These are phyloP conservation scores for Vanderwaltozyma verrucispora DNA, from an alignment of 805 yeast species.

Conservation along the genomic window DNA sequence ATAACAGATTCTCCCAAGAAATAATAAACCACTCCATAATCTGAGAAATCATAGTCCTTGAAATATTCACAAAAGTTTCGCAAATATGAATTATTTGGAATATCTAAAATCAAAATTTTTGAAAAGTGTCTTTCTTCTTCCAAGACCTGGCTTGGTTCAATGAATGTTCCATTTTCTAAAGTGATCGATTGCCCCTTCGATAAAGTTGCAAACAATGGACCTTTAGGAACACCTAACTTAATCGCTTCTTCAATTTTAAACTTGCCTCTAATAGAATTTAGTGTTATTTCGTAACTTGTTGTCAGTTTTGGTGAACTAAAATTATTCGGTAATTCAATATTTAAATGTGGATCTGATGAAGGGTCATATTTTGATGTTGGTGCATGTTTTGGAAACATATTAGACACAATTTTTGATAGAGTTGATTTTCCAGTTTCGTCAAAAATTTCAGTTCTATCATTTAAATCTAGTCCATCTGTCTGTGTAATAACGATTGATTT, in stretches of 20 bases:
- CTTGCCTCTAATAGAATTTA: slow-evolving; percentile 64
- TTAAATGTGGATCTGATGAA: slow-evolving; percentile 27
- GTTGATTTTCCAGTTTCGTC: slow-evolving; percentile 7
- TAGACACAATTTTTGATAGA: slow-evolving; percentile 29
- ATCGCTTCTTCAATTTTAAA: slow-evolving; percentile 59
- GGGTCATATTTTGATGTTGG: slow-evolving; percentile 30
- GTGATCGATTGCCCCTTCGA: slow-evolving; percentile 50
- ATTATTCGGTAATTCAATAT: slow-evolving; percentile 30
- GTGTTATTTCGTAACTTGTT: slow-evolving; percentile 57
- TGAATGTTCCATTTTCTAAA: slow-evolving; percentile 45
- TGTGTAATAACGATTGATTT: slow-evolving; percentile 25
- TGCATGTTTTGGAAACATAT: slow-evolving; percentile 50
- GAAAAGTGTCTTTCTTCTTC: slow-evolving; percentile 49
- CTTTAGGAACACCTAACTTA: slow-evolving; percentile 58
- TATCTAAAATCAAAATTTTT: slow-evolving; percentile 59
- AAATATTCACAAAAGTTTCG: slow-evolving; percentile 20
- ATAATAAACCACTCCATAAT: slow-evolving; percentile 55
- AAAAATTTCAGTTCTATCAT: slow-evolving; percentile 1
- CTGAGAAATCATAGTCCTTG: slow-evolving; percentile 13
- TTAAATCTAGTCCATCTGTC: not conserved
- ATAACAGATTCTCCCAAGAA: slow-evolving; percentile 57
- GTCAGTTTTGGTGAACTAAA: slow-evolving; percentile 22
- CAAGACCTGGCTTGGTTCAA: slow-evolving; percentile 64
- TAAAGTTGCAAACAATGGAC: slow-evolving; percentile 46
- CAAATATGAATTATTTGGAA: slow-evolving; percentile 44